Evolutionary conservation across 495 filamentous ascomycete genomes (phyloP).

Genomic region (Annulohypoxylon moriforme): DNA sequence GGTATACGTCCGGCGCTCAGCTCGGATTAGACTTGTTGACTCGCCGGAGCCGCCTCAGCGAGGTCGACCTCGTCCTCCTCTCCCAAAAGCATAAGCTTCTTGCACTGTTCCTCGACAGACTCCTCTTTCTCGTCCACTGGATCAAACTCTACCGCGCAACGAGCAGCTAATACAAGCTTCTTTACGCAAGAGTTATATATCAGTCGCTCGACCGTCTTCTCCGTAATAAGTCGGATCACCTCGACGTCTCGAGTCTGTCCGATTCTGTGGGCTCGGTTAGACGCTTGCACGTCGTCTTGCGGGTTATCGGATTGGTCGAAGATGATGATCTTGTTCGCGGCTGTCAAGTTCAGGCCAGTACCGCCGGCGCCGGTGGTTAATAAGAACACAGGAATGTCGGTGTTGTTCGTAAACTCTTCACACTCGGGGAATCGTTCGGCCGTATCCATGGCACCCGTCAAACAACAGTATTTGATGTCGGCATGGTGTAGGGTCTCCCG

Average conservation of each 20-base stretch:
- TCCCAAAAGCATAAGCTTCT: constrained; percentile 44
- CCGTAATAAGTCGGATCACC: constrained; percentile 80
- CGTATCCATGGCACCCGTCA: constrained; percentile 88
- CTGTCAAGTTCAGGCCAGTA: constrained; percentile 93
- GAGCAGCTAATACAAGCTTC: constrained; percentile 90
- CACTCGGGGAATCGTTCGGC: constrained; percentile 85
- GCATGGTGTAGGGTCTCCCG: constrained; percentile 81
- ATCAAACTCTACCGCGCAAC: constrained; percentile 64
- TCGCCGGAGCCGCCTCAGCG: neutral
- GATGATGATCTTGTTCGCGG: constrained; percentile 96
- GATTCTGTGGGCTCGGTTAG: constrained; percentile 95
- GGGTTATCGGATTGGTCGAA: constrained; percentile 97
- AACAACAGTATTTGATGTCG: constrained; percentile 76
- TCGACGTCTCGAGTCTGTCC: constrained; percentile 92
- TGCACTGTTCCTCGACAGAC: constrained; percentile 46
- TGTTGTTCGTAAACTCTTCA: constrained; percentile 82
- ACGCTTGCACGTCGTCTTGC: constrained; percentile 94
- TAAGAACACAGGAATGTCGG: constrained; percentile 87
- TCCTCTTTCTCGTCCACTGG: constrained; percentile 47
- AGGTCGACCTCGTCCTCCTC: constrained; percentile 17
- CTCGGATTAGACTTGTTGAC: neutral
- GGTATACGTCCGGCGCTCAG: neutral
- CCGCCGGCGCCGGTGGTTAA: constrained; percentile 94
- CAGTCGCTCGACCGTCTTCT: constrained; percentile 90
- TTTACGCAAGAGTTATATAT: constrained; percentile 89